Base-by-base conservation (phyloP, 2,329 filamentous ascomycete species). In the Scortechinia acanthostroma region DNA sequence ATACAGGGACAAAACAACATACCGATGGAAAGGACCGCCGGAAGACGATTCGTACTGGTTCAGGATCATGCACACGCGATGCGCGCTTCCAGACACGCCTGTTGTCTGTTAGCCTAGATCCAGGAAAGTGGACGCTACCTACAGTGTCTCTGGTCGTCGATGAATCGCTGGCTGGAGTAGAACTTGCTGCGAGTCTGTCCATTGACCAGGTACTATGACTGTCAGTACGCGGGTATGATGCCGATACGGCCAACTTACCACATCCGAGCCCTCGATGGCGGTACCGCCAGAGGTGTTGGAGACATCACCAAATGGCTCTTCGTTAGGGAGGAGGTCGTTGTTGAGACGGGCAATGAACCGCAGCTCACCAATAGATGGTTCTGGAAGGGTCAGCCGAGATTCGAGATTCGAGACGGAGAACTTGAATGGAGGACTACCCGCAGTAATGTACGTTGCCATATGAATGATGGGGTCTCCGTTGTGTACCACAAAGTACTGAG, bases 131-230 rank as follows among this genome's bases (percentile, higher is more conserved):
- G n/a, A n/a, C n/a, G n/a, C n/a, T 70, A 72, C 28, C 81, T 75
- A 58, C 81, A 86, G 56, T 83, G 80, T 21, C 74, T 70, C 40
- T 76, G 65, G 52, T 83, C 80, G 56, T 86, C 82, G 55, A 86
- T 85, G 60, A 83, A 86, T n/a, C 80, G 71, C 49, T 82, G 68
- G 47, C 76, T 80, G 2, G 77, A 83, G 63, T 82, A 86, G 66
- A 86, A 86, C 59, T 86, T 86, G 60, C 75, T 80, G 30, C 81
- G 73, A 0, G 81, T 86, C 57, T 86, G 65, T 19, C 78, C 75
- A 50, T 67, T 61, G 40, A 86, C 77, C 5, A 79, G 48, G 54
- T 74, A 86, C 25, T 30, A n/a, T 30, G 25, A n/a, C 37, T 30
- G 25, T 30, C n/a, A 30, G 25, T n/a, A n/a, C n/a, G n/a, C n/a